Conservation (phyloP, 805 yeast species). For the Kuraishia borneana region DNA sequence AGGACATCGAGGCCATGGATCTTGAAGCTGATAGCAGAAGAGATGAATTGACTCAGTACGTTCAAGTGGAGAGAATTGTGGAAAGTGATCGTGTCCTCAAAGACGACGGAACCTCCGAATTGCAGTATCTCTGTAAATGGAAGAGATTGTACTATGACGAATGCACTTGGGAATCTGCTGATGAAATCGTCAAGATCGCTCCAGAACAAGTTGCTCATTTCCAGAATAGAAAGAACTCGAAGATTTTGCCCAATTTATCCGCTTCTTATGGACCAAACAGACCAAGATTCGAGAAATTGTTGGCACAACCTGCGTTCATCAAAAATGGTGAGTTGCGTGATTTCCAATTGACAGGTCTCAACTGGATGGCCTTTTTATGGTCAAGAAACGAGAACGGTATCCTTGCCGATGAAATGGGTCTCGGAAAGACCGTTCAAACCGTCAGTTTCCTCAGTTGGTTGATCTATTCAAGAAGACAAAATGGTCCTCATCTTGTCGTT, state of each 20-base stretch:
- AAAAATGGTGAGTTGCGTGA: constrained; percentile 90
- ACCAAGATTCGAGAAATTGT: constrained; percentile 83
- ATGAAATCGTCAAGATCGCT: constrained; percentile 70
- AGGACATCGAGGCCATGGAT: constrained; percentile 90
- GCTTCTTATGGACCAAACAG: constrained; percentile 66
- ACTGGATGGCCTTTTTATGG: constrained; percentile 99
- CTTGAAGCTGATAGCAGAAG: constrained; percentile 76
- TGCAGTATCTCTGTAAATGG: constrained; percentile 90
- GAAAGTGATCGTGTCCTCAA: constrained; percentile 62
- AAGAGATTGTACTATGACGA: constrained; percentile 86
- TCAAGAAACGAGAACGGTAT: constrained; percentile 96
- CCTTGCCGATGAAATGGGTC: constrained; percentile 97
- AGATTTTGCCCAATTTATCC: constrained; percentile 72
- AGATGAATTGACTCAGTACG: constrained; percentile 77
- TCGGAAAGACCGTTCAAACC: constrained; percentile 96
- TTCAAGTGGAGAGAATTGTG: constrained; percentile 81
- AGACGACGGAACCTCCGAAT: constrained; percentile 52
- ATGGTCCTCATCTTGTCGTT: constrained; percentile 94
- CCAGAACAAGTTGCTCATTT: constrained; percentile 77
- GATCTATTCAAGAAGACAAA: constrained; percentile 87
- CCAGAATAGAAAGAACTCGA: constrained; percentile 72
- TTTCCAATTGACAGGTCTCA: constrained; percentile 94
- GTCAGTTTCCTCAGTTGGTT: constrained; percentile 93
- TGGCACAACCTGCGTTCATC: constrained; percentile 78
- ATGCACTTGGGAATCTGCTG: constrained; percentile 95